Evolutionary conservation across 1,284 basidiomycete species (phyloP).

Genomic region (Marasmius tenuissimus): DNA sequence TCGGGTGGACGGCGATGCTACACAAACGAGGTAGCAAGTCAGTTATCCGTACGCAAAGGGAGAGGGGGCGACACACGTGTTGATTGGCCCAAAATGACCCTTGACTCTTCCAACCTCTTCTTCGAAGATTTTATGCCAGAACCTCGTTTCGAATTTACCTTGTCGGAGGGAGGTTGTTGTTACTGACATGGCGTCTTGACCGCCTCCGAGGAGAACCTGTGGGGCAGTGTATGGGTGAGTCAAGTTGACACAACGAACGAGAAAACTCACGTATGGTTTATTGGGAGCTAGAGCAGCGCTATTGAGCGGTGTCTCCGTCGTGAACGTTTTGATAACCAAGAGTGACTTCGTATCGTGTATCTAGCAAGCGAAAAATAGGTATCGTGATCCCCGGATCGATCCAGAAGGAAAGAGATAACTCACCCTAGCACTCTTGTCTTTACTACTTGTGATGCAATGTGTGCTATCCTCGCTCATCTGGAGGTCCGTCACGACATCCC

Average conservation of each 20-base stretch:
- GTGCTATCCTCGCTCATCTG: constrained; percentile 90
- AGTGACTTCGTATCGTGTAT: constrained; percentile 90
- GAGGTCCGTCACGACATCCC: constrained; percentile 87
- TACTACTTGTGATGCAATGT: constrained; percentile 95
- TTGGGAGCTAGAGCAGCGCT: constrained; percentile 86
- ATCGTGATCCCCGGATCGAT: background rate
- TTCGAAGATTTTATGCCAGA: constrained; percentile 99
- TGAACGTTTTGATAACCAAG: constrained; percentile 89
- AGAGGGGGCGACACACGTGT: constrained; percentile 66
- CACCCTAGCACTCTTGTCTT: constrained; percentile 95
- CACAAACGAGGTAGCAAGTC: constrained; percentile 7
- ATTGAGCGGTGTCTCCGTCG: constrained; percentile 95
- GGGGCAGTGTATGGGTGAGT: constrained; percentile 7
- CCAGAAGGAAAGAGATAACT: background rate
- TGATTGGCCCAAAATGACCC: constrained; percentile 97
- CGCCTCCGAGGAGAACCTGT: constrained; percentile 89
- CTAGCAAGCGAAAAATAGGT: constrained; percentile 35
- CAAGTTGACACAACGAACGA: background rate
- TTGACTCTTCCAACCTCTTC: constrained; percentile 98
- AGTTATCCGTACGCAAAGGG: constrained; percentile 4
- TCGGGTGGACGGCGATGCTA: constrained; percentile 90
- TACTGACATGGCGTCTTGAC: constrained; percentile 97
- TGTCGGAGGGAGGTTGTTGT: constrained; percentile 93
- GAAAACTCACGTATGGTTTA: constrained; percentile 72
- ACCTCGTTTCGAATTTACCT: constrained; percentile 97